Base-by-base conservation (phyloP, 257 asterid species). In the Oldenlandia corymbosa region DNA sequence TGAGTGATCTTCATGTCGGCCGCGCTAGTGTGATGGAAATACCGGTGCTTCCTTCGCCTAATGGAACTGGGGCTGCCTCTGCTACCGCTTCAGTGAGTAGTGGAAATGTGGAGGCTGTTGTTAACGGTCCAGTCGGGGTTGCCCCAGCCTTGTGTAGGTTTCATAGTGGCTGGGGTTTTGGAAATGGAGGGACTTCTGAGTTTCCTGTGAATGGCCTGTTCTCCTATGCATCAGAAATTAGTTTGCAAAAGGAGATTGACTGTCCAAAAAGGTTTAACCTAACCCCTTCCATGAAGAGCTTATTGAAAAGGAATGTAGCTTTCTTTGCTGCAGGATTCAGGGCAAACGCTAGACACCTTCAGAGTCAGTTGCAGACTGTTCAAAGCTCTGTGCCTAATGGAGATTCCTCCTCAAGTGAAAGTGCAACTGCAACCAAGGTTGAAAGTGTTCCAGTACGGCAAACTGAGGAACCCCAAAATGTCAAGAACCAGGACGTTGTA, bases 311-410 rank as follows among this genome's bases (percentile, higher is more conserved):
- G 78, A 87, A 92, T 60, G 97, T 92, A 12, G 96, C 96, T 0
- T 79, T 84, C 74, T 92, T 92, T 81, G 95, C 96, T 68, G 99
- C 97, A 12, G 99, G 97, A 27, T 87, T 85, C 73, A 73, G 91
- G 78, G 91, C 91, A 10, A 92, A 85, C 68, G 64, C 85, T 0
- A 87, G 85, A 72, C 88, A 80, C 54, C 69, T 76, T 59, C 84
- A 82, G 58, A 64, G 71, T 55, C 92, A 85, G 53, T 71, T 88
- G 11, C 90, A 79, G 71, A 80, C 85, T 56, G 79, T 80, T 70
- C 79, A 90, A 1, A 77, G 81, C 68, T 72, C 91, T 58, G 57
- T 73, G 69, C 68, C 87, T 52, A 68, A 59, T 60, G 90, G 84
- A 69, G 83, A 75, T 66, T 48, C 83, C 8, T 56, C 81, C 6